phyloP scores from a whole-genome alignment of 2,329 filamentous ascomycete species.

The Apiospora pterosperma region DNA sequence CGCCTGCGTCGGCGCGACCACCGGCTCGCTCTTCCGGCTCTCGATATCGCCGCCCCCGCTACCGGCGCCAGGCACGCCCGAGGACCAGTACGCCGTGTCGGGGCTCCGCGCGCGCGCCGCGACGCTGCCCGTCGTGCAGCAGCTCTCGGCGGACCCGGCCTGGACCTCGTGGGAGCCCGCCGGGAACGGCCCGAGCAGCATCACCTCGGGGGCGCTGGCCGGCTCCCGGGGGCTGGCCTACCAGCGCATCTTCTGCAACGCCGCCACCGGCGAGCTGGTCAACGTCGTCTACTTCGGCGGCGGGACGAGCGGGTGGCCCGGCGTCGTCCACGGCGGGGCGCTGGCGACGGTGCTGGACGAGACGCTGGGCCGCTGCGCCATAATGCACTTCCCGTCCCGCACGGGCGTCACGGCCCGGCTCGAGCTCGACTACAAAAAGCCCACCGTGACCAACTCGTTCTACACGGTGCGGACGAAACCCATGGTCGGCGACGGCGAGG shows the following conservation, averaged over 20 bases:
- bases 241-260: slow-evolving; percentile 64
- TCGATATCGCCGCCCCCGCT: slow-evolving; percentile 41
- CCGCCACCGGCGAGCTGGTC: slow-evolving; percentile 52
- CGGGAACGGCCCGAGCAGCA: slow-evolving; percentile 14
- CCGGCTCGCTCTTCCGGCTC: slow-evolving; percentile 36
- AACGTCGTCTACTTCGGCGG: slow-evolving; percentile 66
- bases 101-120: slow-evolving; percentile 40
- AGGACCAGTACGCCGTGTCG: slow-evolving; percentile 37
- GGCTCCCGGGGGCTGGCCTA: slow-evolving; percentile 41
- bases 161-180: slow-evolving; percentile 38
- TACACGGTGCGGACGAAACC: slow-evolving; percentile 57
- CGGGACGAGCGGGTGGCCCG: slow-evolving; percentile 67
- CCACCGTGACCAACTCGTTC: slow-evolving; percentile 57
- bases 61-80: slow-evolving; percentile 32
- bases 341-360: slow-evolving; percentile 69
- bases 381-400: slow-evolving; percentile 41
- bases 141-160: slow-evolving; percentile 39
- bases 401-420: slow-evolving; percentile 56
- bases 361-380: slow-evolving; percentile 60
- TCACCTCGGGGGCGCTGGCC: slow-evolving; percentile 40
- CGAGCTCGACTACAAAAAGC: slow-evolving; percentile 59
- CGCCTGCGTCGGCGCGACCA: slow-evolving; percentile 36
- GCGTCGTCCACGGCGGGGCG: slow-evolving; percentile 67
- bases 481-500: slow-evolving; percentile 26
- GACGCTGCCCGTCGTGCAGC: slow-evolving; percentile 44